phyloP scores from a whole-genome alignment of 106 monocot species.

The Triglochin maritima region DNA sequence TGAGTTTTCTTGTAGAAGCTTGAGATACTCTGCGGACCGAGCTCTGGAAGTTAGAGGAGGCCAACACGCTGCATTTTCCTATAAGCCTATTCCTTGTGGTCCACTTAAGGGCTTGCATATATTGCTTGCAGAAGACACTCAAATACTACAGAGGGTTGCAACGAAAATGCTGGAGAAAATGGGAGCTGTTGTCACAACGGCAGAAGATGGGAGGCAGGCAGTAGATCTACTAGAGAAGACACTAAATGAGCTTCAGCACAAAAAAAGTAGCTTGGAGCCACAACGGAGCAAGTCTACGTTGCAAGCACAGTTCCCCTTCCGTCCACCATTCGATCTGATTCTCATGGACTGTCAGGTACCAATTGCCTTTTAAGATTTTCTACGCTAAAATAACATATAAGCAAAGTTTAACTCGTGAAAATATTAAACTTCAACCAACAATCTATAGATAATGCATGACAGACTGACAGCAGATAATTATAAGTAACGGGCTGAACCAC shows the following conservation, averaged over 20 bases:
- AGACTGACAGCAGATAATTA: no score
- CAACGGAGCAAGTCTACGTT: neutral
- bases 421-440: neutral
- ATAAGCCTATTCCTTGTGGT: slow-evolving; percentile 8
- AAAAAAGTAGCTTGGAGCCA: slow-evolving; percentile 6
- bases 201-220: slow-evolving; percentile 45
- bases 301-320: slow-evolving; percentile 5
- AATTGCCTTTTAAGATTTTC: neutral
- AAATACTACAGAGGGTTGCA: slow-evolving; percentile 40
- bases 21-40: no score
- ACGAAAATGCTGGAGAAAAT: slow-evolving; percentile 39
- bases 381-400: no score
- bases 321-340: slow-evolving; percentile 28
- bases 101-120: slow-evolving; percentile 31
- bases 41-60: no score
- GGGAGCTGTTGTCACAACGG: slow-evolving; percentile 31
- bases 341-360: slow-evolving; percentile 56
- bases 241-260: slow-evolving; percentile 7
- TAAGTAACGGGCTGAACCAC: no score
- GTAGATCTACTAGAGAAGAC: slow-evolving; percentile 30
- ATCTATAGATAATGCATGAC: neutral
- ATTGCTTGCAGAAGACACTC: slow-evolving; percentile 56
- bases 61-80: neutral
- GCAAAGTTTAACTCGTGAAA: no score
- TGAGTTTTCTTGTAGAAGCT: no score